Evolutionary conservation across 1,139 yeast species (phyloP), one percentile per base, ranked within the genome.

Genomic region (Zygosaccharomyces sapae): DNA sequence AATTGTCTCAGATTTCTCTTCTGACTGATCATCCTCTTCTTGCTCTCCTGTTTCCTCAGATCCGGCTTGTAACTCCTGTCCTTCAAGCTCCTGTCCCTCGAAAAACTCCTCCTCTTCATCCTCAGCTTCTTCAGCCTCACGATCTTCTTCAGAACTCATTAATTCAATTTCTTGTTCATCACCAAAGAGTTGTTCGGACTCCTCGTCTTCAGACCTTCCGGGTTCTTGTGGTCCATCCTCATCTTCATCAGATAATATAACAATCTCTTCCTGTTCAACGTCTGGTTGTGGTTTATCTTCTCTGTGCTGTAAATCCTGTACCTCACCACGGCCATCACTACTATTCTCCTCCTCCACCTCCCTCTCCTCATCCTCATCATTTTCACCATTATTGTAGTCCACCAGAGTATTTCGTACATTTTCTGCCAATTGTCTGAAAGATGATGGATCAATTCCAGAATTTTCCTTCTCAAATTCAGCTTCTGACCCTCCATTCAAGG

Each of bases 341-440:
- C 25, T 22, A 22, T 22, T 6, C 9, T 22, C 25, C 25, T 7
- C n/a, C n/a, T n/a, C n/a, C n/a, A n/a, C n/a, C n/a, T n/a, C n/a
- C n/a, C n/a, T n/a, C n/a, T n/a, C n/a, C n/a, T n/a, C n/a, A n/a
- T n/a, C n/a, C n/a, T n/a, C n/a, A n/a, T n/a, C 25, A 3, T 22
- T 22, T 7, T 22, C 25, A 22, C 6, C 24, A 22, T 22, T 22
- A 16, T 33, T 41, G 20, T 49, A 49, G 36, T 46, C 46, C 16
- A 48, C 48, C 12, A 55, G 33, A 34, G 52, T 52, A 38, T 55
- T 47, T 24, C 44, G 47, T 7, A 54, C 27, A 8, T 54, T 51
- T n/a, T 53, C 55, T 24, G 53, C 53, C 18, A 50, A 47, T 25
- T 51, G 48, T 35, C 55, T 54, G 40, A 50, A 55, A 5, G 59